Percentiles rank a stretch among this genome's conserved stretches.
Evolutionary conservation across 768 basidiomycete species (phyloP).

Genomic region (Tephrocybe sp.): DNA sequence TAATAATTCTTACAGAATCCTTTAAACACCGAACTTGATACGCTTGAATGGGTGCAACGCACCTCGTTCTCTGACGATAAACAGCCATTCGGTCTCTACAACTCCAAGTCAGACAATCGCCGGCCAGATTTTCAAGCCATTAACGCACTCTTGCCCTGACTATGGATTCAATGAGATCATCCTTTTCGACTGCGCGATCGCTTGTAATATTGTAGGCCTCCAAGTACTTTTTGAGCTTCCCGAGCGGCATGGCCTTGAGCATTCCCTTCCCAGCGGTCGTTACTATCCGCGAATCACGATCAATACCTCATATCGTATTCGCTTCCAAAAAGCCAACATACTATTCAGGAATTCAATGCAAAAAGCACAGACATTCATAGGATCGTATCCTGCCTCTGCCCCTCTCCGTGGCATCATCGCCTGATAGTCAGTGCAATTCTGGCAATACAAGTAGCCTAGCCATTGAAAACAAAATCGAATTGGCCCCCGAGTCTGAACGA

Average conservation of each 20-base stretch:
- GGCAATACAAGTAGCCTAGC: constrained; percentile 70
- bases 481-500: neutral
- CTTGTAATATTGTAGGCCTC: constrained; percentile 66
- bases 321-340: constrained; percentile 31
- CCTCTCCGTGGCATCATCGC: constrained; percentile 71
- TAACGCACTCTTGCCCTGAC: constrained; percentile 48
- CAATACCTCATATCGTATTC: constrained; percentile 1
- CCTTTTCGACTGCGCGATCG: constrained; percentile 68
- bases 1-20: constrained; percentile 46
- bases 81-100: constrained; percentile 60
- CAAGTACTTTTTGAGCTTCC: constrained; percentile 67
- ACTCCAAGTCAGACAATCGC: neutral
- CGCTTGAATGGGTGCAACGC: neutral
- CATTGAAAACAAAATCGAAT: constrained; percentile 5
- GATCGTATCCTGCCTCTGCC: constrained; percentile 57
- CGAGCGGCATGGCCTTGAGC: constrained; percentile 52
- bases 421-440: constrained; percentile 71
- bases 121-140: neutral
- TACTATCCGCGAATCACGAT: constrained; percentile 39
- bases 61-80: constrained; percentile 61
- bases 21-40: neutral
- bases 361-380: constrained; percentile 63
- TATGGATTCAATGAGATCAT: constrained; percentile 70
- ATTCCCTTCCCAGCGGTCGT: constrained; percentile 63
- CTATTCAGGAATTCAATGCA: constrained; percentile 71